Evolutionary conservation across 2,329 filamentous ascomycete species (phyloP).

Genomic region (Colletotrichum sp.): DNA sequence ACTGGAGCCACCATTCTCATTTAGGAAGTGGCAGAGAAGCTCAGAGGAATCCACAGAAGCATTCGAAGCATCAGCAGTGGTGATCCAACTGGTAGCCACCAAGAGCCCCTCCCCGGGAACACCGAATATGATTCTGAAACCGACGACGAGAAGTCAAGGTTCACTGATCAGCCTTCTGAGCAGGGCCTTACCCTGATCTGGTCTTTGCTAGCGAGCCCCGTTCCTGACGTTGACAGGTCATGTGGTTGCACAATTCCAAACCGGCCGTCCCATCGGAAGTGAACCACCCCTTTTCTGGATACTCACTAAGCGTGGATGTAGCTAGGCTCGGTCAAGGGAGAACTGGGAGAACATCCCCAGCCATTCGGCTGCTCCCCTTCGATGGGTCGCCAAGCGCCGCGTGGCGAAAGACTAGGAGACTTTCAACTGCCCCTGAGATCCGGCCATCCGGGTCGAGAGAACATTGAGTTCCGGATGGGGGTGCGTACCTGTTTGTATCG

Average conservation of each 20-base stretch:
- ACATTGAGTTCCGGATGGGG: background rate
- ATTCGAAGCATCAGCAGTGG: conserved; percentile 12
- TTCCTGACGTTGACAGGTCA: conserved; percentile 22
- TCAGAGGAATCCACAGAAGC: conserved; percentile 17
- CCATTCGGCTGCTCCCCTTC: conserved; percentile 24
- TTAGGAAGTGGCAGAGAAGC: conserved; percentile 22
- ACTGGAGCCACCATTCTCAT: background rate
- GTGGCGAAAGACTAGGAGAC: conserved; percentile 20
- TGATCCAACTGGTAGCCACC: background rate
- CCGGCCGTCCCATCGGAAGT: conserved; percentile 20
- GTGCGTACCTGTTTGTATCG: conserved; percentile 10
- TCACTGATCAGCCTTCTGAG: conserved; percentile 13
- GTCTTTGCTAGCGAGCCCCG: conserved; percentile 10
- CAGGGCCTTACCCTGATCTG: conserved; percentile 11
- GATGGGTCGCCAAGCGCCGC: conserved; percentile 19
- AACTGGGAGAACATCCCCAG: conserved; percentile 13
- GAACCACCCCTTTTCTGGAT: conserved; percentile 16
- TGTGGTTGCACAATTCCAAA: conserved; percentile 19
- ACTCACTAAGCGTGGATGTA: background rate
- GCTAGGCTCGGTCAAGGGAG: conserved; percentile 13
- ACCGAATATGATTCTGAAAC: conserved; percentile 23
- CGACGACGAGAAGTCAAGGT: conserved; percentile 11
- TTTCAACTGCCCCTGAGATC: conserved; percentile 20
- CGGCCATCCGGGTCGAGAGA: conserved; percentile 20
- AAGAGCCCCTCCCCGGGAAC: conserved; percentile 14